Base-by-base conservation (phyloP, 2,329 filamentous ascomycete species). In the Xylariales sp. region DNA sequence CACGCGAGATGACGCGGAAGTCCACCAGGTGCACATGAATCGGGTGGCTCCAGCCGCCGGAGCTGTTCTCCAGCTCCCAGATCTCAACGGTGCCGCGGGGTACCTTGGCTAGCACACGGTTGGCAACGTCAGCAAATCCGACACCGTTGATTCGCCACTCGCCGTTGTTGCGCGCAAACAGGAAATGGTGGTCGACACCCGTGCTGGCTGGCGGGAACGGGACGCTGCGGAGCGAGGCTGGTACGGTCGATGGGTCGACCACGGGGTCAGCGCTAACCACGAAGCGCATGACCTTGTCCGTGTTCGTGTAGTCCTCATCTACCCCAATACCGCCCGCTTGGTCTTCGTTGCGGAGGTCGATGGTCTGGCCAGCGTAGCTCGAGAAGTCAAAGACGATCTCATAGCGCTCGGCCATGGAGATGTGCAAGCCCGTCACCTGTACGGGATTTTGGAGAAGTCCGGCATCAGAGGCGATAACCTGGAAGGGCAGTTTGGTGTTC, bases 11-110 rank as follows among this genome's bases (percentile, higher is more conserved):
- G 24, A 81, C 61, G 39, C 71, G 67, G 54, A 81, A 74, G 48
- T 79, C 75, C 33, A 81, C 68, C 2, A 80, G 62, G 49, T 81
- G 77, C 33, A 80, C 68, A 52, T 81, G 76, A 21, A 72, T 58
- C 1, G 74, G 75, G 46, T 79, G 75, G 3, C 67, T 65, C 53
- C 70, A 72, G 18, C 65, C 68, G 13, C 69, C 72, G 12, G 62
- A 63, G 18, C 56, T 60, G 52, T 80, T 77, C 41, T 64, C 59
- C 5, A 75, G 56, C 50, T 68, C 61, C 69, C 69, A 75, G 33
- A 68, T 59, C 54, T 75, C 65, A 5, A 68, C 61, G 5, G 63
- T 63, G 31, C 70, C 70, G 31, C 63, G 65, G 4, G 61, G 59
- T 2, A 69, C 67, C 5, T 63, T 65, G 33, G 70, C 70, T 2